Evolutionary conservation across 768 basidiomycete species (phyloP).

Genomic region (Rhodotorula babjevae): DNA sequence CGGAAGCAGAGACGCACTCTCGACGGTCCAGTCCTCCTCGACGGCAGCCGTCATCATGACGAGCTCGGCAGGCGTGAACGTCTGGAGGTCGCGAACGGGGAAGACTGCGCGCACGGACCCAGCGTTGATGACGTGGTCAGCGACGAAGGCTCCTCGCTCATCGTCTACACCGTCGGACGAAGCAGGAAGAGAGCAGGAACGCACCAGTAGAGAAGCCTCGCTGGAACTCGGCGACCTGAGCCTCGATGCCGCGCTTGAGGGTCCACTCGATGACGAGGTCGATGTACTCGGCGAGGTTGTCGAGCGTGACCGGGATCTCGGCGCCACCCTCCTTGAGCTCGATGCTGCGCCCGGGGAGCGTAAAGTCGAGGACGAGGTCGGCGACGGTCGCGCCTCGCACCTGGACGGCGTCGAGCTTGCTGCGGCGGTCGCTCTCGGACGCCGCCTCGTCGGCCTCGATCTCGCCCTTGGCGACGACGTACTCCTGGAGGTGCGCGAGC

Average conservation of each 20-base stretch:
- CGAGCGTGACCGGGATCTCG: slow-evolving; percentile 71
- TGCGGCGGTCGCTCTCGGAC: slow-evolving; percentile 39
- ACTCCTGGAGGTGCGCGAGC: slow-evolving; percentile 66
- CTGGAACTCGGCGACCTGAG: slow-evolving; percentile 83
- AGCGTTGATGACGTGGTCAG: neutral
- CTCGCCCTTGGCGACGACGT: slow-evolving; percentile 46
- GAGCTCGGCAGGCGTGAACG: slow-evolving; percentile 91
- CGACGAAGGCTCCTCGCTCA: neutral
- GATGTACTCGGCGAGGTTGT: slow-evolving; percentile 86
- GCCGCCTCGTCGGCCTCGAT: slow-evolving; percentile 53
- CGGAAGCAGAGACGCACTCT: slow-evolving; percentile 74
- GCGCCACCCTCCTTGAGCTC: slow-evolving; percentile 83
- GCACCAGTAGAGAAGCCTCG: slow-evolving; percentile 72
- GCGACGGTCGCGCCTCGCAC: slow-evolving; percentile 66
- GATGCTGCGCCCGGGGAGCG: slow-evolving; percentile 82
- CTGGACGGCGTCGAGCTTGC: slow-evolving; percentile 51
- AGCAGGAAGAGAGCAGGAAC: neutral
- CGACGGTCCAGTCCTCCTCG: slow-evolving; percentile 93
- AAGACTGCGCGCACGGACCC: slow-evolving; percentile 66
- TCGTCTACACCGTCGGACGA: neutral
- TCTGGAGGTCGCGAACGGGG: slow-evolving; percentile 80
- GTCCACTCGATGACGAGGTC: slow-evolving; percentile 80
- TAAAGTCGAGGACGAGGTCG: slow-evolving; percentile 91
- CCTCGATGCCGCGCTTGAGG: slow-evolving; percentile 68
- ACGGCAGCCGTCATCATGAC: slow-evolving; percentile 61